Percentiles rank a stretch among this genome's conserved stretches.
phyloP scores from a whole-genome alignment of 345 rosid genomes.

The Moringa oleifera region DNA sequence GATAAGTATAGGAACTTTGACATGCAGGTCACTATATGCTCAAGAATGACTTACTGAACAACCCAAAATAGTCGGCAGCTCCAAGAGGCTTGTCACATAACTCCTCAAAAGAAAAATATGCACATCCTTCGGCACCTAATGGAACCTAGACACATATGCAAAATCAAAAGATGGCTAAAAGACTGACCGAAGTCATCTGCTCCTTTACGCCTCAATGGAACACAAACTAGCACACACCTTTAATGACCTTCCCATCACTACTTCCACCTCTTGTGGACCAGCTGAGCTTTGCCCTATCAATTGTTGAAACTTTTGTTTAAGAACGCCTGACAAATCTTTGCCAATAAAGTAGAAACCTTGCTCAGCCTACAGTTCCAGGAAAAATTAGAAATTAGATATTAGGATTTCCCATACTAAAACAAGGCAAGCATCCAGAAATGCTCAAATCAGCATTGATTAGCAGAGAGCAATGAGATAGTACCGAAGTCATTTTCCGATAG shows the following conservation, averaged over 20 bases:
- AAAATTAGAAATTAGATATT: background rate
- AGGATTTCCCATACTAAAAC: background rate
- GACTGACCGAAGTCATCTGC: background rate
- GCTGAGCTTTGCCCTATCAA: conserved; percentile 53
- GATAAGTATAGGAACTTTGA: background rate
- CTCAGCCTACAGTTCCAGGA: conserved; percentile 50
- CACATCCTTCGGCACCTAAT: conserved; percentile 84
- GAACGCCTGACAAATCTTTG: conserved; percentile 44
- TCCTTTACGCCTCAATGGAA: background rate
- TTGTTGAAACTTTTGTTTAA: conserved; percentile 65
- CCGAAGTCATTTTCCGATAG: conserved; percentile 88
- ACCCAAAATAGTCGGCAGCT: conserved; percentile 96
- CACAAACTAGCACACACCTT: conserved; percentile 39
- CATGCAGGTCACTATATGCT: background rate
- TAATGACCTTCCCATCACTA: conserved; percentile 86
- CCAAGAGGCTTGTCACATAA: conserved; percentile 93
- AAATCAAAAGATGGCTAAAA: background rate
- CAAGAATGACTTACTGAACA: conserved; percentile 67
- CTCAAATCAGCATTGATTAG: background rate
- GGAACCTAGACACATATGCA: conserved; percentile 42
- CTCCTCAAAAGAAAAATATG: conserved; percentile 84
- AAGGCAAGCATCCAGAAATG: background rate
- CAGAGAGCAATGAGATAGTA: conserved; percentile 17
- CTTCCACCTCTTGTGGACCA: conserved; percentile 68
- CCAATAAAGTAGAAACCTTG: conserved; percentile 93